Evolutionary conservation across 1,284 basidiomycete genomes (phyloP), one percentile per base, ranked within the genome.

Genomic region (Cutaneotrichosporon sp.): DNA sequence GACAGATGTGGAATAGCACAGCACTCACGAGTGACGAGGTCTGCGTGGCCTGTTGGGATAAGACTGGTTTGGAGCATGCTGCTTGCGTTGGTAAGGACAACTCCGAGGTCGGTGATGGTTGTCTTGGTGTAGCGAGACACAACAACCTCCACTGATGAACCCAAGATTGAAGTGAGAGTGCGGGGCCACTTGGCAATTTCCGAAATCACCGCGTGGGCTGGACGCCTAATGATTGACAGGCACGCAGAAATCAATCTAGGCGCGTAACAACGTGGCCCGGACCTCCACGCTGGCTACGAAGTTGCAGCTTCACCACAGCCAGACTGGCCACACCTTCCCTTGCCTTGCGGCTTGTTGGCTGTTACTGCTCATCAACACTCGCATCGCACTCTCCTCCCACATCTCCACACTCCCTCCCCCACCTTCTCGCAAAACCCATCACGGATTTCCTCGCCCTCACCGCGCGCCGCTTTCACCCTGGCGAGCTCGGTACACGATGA

Each of bases 61-160:
- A 81, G 67, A 56, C 75, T 76, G 26, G 79, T 79, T 62, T 81
- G 80, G 10, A 80, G 70, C 80, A 81, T 81, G 40, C 4, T 70
- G 65, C 16, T 32, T 30, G 30, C 30, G 22, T 18, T 30, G 22
- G 55, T 34, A 3, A 26, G 26, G 26, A 3, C 26, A 26, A 26
- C 26, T 26, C 26, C 26, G 26, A 26, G 26, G 26, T 26, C 26
- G 26, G 26, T 26, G 26, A 26, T 26, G 26, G 26, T 26, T 26
- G 26, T 26, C 26, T 14, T 11, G 14, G 32, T 9, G 14, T 7
- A 22, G 6, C 5, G 26, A 49, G 26, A 51, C 42, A 32, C 58
- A 60, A 60, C 58, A 64, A 62, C 56, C 42, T 30, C 36, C 40
- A 21, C 10, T 13, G 10, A 2, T n/a, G 16, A 6, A n/a, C 14